Evolutionary conservation across 768 basidiomycete species (phyloP).

Genomic region (Tricholoma flavovirens): DNA sequence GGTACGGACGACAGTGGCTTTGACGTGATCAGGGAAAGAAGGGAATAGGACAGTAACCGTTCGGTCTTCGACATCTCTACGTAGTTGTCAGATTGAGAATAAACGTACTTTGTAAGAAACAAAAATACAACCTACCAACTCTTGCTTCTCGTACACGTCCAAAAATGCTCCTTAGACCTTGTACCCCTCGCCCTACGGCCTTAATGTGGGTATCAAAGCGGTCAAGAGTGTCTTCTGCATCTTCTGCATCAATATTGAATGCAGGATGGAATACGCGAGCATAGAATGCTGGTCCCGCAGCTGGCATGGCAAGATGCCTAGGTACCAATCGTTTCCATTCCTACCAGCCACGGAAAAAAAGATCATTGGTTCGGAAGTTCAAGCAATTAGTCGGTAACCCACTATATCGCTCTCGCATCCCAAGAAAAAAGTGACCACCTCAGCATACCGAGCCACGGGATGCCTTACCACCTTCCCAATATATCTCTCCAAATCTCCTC

Average conservation of each 20-base stretch:
- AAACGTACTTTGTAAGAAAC: neutral
- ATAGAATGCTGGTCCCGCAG: constrained; percentile 74
- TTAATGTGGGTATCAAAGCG: constrained; percentile 62
- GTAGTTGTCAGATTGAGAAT: neutral
- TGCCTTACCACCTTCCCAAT: constrained; percentile 65
- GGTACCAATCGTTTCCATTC: constrained; percentile 68
- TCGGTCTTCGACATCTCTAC: constrained; percentile 80
- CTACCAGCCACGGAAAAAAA: constrained; percentile 28
- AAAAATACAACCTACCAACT: constrained; percentile 40
- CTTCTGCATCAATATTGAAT: constrained; percentile 76
- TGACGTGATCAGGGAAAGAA: constrained; percentile 70
- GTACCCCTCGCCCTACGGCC: constrained; percentile 65
- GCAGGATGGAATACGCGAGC: constrained; percentile 78
- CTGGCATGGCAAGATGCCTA: constrained; percentile 50
- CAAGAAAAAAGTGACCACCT: constrained; percentile 76
- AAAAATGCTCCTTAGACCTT: constrained; percentile 59
- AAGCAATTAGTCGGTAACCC: constrained; percentile 20
- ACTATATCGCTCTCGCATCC: constrained; percentile 72
- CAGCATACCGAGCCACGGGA: constrained; percentile 71
- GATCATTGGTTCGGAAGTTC: neutral
- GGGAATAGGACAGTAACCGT: constrained; percentile 63
- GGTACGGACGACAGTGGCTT: constrained; percentile 50
- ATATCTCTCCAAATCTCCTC: constrained; percentile 80
- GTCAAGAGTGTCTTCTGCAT: constrained; percentile 52
- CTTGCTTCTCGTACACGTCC: constrained; percentile 58